These are phyloP conservation scores for Rubia peregrina DNA, from an alignment of 305 asterid genomes.

Conservation along the genomic window DNA sequence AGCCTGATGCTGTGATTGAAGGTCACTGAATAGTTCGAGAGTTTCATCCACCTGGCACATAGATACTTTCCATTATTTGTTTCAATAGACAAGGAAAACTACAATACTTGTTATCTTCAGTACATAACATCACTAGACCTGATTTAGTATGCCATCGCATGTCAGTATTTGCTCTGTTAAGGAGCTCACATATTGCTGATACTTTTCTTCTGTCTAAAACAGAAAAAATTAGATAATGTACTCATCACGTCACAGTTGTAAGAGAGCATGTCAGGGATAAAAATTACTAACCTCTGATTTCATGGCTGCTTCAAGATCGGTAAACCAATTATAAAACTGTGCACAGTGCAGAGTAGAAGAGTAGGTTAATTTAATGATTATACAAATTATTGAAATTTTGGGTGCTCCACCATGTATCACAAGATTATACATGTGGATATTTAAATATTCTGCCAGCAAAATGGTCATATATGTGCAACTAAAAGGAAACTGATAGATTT, in stretches of 20 bases:
- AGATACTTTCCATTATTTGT: not conserved
- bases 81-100: constrained; percentile 11
- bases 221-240: constrained; percentile 19
- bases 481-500: not conserved
- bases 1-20: constrained; percentile 93
- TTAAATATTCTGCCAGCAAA: constrained; percentile 5
- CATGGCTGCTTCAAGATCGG: constrained; percentile 97
- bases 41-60: constrained; percentile 81
- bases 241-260: not conserved
- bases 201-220: constrained; percentile 87
- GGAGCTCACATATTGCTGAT: constrained; percentile 90
- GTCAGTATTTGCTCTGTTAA: constrained; percentile 84
- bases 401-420: not conserved
- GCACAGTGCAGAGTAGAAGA: constrained; percentile 17
- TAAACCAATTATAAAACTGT: constrained; percentile 98
- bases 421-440: not conserved
- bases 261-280: constrained; percentile 9
- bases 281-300: constrained; percentile 75
- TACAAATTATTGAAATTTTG: not conserved
- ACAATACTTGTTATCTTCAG: not conserved
- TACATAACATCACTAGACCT: constrained; percentile 37
- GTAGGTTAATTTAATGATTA: not conserved
- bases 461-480: not conserved
- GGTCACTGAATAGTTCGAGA: constrained; percentile 79
- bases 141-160: constrained; percentile 83